These are phyloP conservation scores for Aspergillus niger DNA, from an alignment of 2,329 filamentous ascomycete genomes.

Conservation along the genomic window DNA sequence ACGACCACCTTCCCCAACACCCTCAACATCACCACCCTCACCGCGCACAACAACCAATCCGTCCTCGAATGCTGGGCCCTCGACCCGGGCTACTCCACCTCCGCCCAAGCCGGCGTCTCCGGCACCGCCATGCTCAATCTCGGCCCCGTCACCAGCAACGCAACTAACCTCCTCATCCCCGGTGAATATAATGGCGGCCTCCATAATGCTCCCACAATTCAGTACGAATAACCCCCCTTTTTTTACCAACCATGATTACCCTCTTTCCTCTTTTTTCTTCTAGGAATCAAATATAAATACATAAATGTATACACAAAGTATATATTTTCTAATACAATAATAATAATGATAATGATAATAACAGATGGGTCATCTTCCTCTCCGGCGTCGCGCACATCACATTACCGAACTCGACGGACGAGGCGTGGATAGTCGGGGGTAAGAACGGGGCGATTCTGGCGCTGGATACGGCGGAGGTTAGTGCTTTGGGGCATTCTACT, in stretches of 20 bases:
- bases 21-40: conserved; percentile 49
- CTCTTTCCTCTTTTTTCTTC: no score
- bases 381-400: conserved; percentile 47
- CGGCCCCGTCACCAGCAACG: conserved; percentile 34
- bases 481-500: conserved; percentile 45
- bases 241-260: no score
- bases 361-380: conserved; percentile 41
- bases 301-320: no score
- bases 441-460: conserved; percentile 47
- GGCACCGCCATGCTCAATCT: conserved; percentile 36
- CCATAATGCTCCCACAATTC: conserved; percentile 47
- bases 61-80: conserved; percentile 53
- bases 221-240: conserved; percentile 36
- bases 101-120: conserved; percentile 34
- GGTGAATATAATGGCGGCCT: conserved; percentile 42
- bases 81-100: conserved; percentile 36
- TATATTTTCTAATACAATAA: not conserved
- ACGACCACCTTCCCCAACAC: conserved; percentile 17
- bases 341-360: not conserved
- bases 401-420: conserved; percentile 41
- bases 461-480: conserved; percentile 46
- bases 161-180: conserved; percentile 43
- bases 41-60: conserved; percentile 41
- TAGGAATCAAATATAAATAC: no score
- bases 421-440: conserved; percentile 44